Percentiles rank a stretch among this genome's conserved stretches.
These are phyloP conservation scores for Senna tora DNA, from an alignment of 306 rosid species.

Conservation along the genomic window DNA sequence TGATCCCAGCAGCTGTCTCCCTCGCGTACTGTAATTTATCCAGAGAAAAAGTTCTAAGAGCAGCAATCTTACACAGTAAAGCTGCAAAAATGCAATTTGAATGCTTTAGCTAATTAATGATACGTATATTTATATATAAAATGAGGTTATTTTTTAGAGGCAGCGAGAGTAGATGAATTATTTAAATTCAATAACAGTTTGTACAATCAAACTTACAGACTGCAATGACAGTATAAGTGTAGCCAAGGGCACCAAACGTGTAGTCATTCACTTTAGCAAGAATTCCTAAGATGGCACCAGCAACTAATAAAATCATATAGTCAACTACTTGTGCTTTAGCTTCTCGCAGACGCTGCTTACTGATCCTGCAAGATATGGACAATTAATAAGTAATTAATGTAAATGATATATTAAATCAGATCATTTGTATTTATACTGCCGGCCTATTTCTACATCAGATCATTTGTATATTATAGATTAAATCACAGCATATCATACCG, in stretches of 20 bases:
- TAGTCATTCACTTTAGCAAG: conserved; percentile 67
- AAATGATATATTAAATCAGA: background rate
- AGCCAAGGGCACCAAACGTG: conserved; percentile 65
- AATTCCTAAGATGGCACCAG: conserved; percentile 69
- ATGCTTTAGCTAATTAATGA: background rate
- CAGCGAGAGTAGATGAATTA: background rate
- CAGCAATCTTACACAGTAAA: conserved; percentile 76
- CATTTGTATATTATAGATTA: background rate
- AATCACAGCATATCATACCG: conserved; percentile 43
- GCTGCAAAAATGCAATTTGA: conserved; percentile 52
- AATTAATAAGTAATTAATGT: conserved; percentile 32
- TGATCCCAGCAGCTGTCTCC: conserved; percentile 80
- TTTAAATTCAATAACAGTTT: conserved; percentile 8
- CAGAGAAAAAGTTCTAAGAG: conserved; percentile 71
- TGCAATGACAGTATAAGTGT: conserved; percentile 67
- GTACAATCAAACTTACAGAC: conserved; percentile 58
- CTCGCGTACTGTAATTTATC: conserved; percentile 82
- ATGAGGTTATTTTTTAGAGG: conserved; percentile 1
- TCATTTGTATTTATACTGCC: no score
- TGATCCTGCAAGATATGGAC: conserved; percentile 50
- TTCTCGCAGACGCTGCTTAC: conserved; percentile 69
- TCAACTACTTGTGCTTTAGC: conserved; percentile 58
- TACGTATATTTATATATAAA: background rate
- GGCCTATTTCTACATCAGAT: background rate
- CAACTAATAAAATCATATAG: conserved; percentile 68